Evolutionary conservation across 345 rosid species (phyloP), one percentile per base, ranked within the genome.

Genomic region (Eucalyptus viminalis): DNA sequence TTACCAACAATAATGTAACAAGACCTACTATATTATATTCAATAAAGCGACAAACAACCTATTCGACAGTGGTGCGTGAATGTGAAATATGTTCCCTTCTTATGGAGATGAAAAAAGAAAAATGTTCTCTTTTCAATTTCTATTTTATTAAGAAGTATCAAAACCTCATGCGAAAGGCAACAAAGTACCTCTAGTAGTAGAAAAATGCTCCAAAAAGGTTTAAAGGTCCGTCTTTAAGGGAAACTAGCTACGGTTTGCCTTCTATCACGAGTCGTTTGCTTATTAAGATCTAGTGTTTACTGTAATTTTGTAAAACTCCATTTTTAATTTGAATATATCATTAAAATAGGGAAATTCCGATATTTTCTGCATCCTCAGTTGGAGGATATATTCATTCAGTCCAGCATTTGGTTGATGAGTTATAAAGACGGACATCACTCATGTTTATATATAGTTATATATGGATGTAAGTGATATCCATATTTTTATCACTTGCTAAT

Each of bases 61-160:
- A 65, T 65, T 29, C 2, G 11, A n/a, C 3, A 14, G 0, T 24
- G 14, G 62, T 56, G 62, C 13, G 2, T 0, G 13, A 0, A 53
- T 29, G 72, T 62, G 13, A 14, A 62, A 62, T 62, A 0, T 29
- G 2, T 15, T 62, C 9, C 72, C 72, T 29, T 14, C 34, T 34
- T 19, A 53, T 53, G 11, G 25, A 53, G 58, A 53, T 53, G 5
- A 53, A 53, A 53, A 53, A 19, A 53, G 25, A 53, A 53, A 53
- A 19, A 53, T 19, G 0, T 0, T 53, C 1, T 53, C 10, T 53
- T 19, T 53, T 62, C 0, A 53, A 62, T 62, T 14, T 62, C 37
- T 14, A 14, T 29, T 29, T 12, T 29, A 62, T 13, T 0, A 62
- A 62, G 19, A 62, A 62, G 72, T 62, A 62, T 62, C 9, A 62